Conservation (phyloP, 768 basidiomycete genomes). For the Gymnopilus dilepis region DNA sequence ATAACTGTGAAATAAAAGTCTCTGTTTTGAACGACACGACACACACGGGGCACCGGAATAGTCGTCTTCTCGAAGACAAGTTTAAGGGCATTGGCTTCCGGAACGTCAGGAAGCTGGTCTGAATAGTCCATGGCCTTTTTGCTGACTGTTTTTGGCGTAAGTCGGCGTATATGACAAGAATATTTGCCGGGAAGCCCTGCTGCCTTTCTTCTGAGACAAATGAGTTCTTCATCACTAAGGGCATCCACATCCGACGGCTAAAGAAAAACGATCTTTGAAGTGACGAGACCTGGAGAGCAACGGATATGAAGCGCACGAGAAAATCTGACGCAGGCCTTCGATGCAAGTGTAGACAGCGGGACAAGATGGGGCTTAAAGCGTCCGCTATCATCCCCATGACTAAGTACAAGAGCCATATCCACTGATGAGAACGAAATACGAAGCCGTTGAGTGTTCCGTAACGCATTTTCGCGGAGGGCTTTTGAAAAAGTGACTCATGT, state of each 20-base stretch:
- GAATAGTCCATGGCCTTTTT: neutral
- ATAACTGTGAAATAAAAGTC: neutral
- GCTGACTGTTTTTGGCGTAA: neutral
- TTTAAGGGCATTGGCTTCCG: neutral
- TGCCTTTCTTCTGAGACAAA: neutral
- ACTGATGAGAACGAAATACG: too few relatives aligned
- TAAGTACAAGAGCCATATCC: neutral
- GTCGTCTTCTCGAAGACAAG: neutral
- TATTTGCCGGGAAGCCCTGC: neutral
- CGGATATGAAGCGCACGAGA: neutral
- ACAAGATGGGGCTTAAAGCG: neutral
- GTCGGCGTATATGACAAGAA: neutral
- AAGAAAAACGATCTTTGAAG: too few relatives aligned
- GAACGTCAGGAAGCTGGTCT: neutral
- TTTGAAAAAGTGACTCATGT: too few relatives aligned
- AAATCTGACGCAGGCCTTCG: neutral
- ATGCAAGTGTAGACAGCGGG: neutral
- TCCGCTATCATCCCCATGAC: neutral
- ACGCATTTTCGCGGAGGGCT: too few relatives aligned
- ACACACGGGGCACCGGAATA: neutral
- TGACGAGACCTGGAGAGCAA: neutral
- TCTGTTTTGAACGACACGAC: neutral
- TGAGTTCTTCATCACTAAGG: neutral
- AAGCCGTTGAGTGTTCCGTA: too few relatives aligned
- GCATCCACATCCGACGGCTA: neutral